Evolutionary conservation across 805 yeast genomes (phyloP), one percentile per base, ranked within the genome.

Genomic region (Wickerhamiella vanderwaltii): DNA sequence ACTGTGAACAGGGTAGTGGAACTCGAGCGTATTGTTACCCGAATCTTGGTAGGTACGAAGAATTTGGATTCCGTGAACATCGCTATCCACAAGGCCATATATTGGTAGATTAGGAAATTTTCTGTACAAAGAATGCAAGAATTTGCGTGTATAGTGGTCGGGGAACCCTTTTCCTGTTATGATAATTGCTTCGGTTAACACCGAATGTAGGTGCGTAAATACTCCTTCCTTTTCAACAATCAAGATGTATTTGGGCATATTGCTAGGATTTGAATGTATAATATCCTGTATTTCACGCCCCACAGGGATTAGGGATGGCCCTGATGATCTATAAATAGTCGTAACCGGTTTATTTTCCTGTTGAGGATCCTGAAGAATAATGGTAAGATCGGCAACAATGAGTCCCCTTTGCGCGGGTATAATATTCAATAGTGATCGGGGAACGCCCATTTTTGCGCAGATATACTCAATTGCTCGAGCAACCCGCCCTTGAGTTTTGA

Each of bases 131-230:
- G 48, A 46, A 4, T 46, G 35, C 6, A 74, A 47, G 43, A 77
- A 67, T 18, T 52, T 47, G 36, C 66, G 61, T 0, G 84, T 76
- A 5, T 69, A 56, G 9, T 62, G 51, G 53, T 79, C 86, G 0
- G 86, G 84, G 50, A 65, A 77, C 4, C 86, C 86, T 52, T 72
- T 73, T 0, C 81, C 84, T 0, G 83, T 76, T 4, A 77, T 49
- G 0, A 72, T 26, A 9, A 69, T 46, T 9, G 52, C 52, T 16
- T 51, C 46, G 7, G 47, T 35, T 7, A 57, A 40, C 6, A 44
- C 43, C 3, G 43, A 41, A 25, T 56, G 54, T 6, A 66, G 45
- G 12, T 59, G 58, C 13, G 62, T 47, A 39, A 69, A 63, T 3
- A 65, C 64, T 1, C 73, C 61, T 46, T 73, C 77, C 44, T 73